A percentile compares a stretch with the other conserved stretches of the same genome.
Conservation (phyloP, 2,329 filamentous ascomycete genomes). For the Phialophora macrospora region DNA sequence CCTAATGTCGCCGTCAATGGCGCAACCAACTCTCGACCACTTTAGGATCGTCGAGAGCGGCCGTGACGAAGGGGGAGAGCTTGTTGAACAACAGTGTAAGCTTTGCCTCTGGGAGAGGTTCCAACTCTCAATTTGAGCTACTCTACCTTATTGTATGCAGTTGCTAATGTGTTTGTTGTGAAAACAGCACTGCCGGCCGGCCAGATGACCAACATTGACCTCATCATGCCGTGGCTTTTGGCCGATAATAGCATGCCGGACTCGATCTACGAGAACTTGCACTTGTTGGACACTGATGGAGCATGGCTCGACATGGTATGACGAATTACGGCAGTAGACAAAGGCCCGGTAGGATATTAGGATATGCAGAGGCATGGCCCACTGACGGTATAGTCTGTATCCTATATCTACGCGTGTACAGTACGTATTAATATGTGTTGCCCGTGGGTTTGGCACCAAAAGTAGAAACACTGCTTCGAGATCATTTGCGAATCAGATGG, state of each 20-base stretch:
- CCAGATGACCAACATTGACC: slow-evolving; percentile 2
- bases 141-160: slow-evolving; percentile 5
- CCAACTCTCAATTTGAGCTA: background rate
- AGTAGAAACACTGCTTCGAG: too few relatives aligned
- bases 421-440: too few relatives aligned
- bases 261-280: slow-evolving; percentile 5
- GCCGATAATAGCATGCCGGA: slow-evolving; percentile 4
- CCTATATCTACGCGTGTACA: too few relatives aligned
- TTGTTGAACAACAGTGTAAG: slow-evolving; percentile 1
- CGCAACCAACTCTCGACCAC: slow-evolving; percentile 4
- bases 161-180: slow-evolving; percentile 2
- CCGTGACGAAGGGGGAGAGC: slow-evolving; percentile 2
- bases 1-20: slow-evolving; percentile 10
- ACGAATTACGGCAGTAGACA: background rate
- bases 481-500: too few relatives aligned
- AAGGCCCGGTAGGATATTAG: background rate
- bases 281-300: slow-evolving; percentile 6
- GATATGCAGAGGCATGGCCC: too few relatives aligned
- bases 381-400: too few relatives aligned
- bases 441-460: too few relatives aligned
- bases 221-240: slow-evolving; percentile 7
- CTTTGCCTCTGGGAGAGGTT: background rate
- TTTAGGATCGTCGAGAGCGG: background rate
- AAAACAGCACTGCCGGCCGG: background rate
- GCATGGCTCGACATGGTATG: slow-evolving; percentile 4